Percentiles rank a stretch among this genome's conserved stretches.
Evolutionary conservation across 108 stramenopile genomes (phyloP).

Genomic region (Epipyxis sp.): DNA sequence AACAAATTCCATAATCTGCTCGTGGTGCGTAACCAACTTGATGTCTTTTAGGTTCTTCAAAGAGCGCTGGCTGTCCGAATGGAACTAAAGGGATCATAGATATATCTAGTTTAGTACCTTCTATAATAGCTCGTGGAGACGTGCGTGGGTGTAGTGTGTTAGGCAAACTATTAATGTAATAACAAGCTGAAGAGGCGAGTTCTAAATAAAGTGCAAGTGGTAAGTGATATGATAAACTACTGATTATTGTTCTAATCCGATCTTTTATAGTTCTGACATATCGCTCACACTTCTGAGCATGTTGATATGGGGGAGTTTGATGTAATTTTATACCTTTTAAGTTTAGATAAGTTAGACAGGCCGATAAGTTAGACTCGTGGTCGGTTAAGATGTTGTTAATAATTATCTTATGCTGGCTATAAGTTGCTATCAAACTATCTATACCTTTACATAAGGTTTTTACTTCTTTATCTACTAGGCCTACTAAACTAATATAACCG

Average conservation of each 20-base stretch:
- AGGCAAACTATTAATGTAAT: neutral
- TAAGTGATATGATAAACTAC: constrained; percentile 13
- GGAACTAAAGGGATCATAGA: neutral
- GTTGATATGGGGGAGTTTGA: constrained; percentile 1
- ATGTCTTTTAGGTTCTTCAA: neutral
- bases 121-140: neutral
- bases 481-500: neutral
- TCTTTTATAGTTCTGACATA: constrained; percentile 17
- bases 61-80: neutral
- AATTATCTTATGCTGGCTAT: neutral
- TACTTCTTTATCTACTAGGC: neutral
- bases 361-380: neutral
- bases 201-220: neutral
- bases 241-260: neutral
- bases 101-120: neutral
- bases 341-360: neutral
- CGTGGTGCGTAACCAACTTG: neutral
- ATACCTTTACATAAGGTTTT: neutral
- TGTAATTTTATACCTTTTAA: neutral
- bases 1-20: neutral
- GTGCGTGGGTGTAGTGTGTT: neutral
- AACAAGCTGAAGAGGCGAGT: neutral
- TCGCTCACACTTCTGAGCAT: constrained; percentile 12
- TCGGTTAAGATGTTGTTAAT: neutral
- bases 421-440: neutral